Evolutionary conservation across 169 alveolate genomes (phyloP).

Genomic region (Eimeria falciformis): DNA sequence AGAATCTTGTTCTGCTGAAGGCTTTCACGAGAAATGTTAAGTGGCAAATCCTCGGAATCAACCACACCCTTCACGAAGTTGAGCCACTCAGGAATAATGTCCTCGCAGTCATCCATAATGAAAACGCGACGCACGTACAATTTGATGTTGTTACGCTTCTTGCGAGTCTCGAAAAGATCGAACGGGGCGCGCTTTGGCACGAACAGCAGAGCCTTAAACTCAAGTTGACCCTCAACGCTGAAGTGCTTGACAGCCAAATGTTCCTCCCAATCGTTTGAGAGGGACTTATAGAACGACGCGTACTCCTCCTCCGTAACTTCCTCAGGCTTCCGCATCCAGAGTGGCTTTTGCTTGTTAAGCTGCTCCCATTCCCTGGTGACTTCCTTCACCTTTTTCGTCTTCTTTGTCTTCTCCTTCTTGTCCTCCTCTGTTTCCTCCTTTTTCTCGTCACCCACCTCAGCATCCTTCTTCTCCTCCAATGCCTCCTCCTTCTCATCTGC

Average conservation of each 20-base stretch:
- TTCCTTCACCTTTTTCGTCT: conserved; percentile 98
- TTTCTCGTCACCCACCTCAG: conserved; percentile 86
- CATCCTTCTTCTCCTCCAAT: conserved; percentile 87
- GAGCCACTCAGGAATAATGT: conserved; percentile 99
- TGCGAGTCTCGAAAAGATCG: conserved; percentile 99
- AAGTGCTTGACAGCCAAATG: conserved; percentile 98
- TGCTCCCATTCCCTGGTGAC: conserved; percentile 98
- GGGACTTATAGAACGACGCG: conserved; percentile 98
- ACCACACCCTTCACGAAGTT: conserved; percentile 99
- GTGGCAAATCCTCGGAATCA: conserved; percentile 99
- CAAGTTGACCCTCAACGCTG: conserved; percentile 99
- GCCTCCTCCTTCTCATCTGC: conserved; percentile 85
- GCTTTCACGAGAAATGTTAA: conserved; percentile 98
- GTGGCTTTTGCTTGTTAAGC: conserved; percentile 98
- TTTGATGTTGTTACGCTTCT: conserved; percentile 99
- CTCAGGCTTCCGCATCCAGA: conserved; percentile 99
- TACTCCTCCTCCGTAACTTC: conserved; percentile 99
- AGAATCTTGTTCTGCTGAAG: conserved; percentile 99
- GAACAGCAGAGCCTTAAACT: conserved; percentile 99
- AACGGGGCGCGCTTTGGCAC: conserved; percentile 99
- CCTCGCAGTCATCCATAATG: conserved; percentile 99
- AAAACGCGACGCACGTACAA: conserved; percentile 99
- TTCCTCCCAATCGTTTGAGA: conserved; percentile 99
- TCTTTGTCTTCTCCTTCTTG: conserved; percentile 94
- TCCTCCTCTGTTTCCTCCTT: conserved; percentile 88